Conservation (phyloP, 495 filamentous ascomycete genomes). For the Hypomontagnella monticulosa region DNA sequence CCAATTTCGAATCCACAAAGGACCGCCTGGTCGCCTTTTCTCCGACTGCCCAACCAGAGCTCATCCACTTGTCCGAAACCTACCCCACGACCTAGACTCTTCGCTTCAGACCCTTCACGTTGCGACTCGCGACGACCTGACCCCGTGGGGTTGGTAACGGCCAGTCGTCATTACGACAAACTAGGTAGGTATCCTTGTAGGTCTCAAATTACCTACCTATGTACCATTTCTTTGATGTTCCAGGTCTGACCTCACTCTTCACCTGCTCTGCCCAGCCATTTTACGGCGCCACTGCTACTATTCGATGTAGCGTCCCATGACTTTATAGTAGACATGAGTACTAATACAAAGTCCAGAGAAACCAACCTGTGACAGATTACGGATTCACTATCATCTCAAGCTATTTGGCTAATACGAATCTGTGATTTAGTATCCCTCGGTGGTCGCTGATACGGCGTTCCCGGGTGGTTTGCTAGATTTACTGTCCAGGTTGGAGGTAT, state of each 20-base stretch:
- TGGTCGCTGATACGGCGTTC: constrained; percentile 17
- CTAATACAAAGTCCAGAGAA: constrained; percentile 32
- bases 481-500: constrained; percentile 36
- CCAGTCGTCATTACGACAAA: constrained; percentile 32
- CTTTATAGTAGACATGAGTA: constrained; percentile 23
- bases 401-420: constrained; percentile 19
- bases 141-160: constrained; percentile 37
- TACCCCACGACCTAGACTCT: constrained; percentile 42
- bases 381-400: constrained; percentile 7
- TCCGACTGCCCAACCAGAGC: constrained; percentile 50
- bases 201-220: constrained; percentile 14
- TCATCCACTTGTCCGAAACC: constrained; percentile 55
- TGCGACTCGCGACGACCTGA: constrained; percentile 30
- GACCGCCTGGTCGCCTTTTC: constrained; percentile 35
- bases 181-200: constrained; percentile 18
- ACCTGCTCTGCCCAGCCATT: constrained; percentile 21
- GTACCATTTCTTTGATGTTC: constrained; percentile 18
- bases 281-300: constrained; percentile 10
- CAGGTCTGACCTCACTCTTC: constrained; percentile 32
- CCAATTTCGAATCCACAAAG: constrained; percentile 26
- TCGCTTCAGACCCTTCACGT: constrained; percentile 21
- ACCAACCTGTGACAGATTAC: constrained; percentile 15
- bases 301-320: constrained; percentile 17
- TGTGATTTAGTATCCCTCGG: constrained; percentile 21
- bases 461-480: constrained; percentile 19